Evolutionary conservation across 2,329 filamentous ascomycete genomes (phyloP).

Genomic region (Byssochlamys sp.): DNA sequence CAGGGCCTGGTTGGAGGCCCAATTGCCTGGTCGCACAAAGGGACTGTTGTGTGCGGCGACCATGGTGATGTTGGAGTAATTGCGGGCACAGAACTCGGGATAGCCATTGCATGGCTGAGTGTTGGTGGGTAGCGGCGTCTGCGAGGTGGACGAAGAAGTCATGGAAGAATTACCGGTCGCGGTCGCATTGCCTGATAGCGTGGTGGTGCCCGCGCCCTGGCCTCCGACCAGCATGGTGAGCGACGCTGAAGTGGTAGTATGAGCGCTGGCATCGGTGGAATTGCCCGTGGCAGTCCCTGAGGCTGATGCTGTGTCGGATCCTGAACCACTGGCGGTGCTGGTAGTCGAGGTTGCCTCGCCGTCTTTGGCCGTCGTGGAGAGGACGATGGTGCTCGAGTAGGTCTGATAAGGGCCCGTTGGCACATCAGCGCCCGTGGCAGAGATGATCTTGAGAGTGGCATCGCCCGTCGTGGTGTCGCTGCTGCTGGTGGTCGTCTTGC

Average conservation of each 20-base stretch:
- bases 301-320: slow-evolving; percentile 12
- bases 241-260: slow-evolving; percentile 27
- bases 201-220: slow-evolving; percentile 20
- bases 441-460: slow-evolving; percentile 14
- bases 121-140: slow-evolving; percentile 50
- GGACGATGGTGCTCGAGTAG: slow-evolving; percentile 25
- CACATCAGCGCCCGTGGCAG: slow-evolving; percentile 14
- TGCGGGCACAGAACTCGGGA: slow-evolving; percentile 63
- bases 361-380: slow-evolving; percentile 4
- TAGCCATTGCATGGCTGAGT: slow-evolving; percentile 73
- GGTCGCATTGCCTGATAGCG: slow-evolving; percentile 40
- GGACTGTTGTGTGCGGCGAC: slow-evolving; percentile 74
- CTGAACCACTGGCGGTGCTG: slow-evolving; percentile 12
- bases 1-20: slow-evolving; percentile 65
- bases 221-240: slow-evolving; percentile 32
- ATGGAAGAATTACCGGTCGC: slow-evolving; percentile 40
- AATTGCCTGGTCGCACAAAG: slow-evolving; percentile 60
- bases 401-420: slow-evolving; percentile 33
- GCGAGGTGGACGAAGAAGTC: slow-evolving; percentile 28
- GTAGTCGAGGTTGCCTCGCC: slow-evolving; percentile 14
- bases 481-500: too few species aligned
- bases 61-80: slow-evolving; percentile 72
- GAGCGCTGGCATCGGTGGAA: slow-evolving; percentile 14
- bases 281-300: slow-evolving; percentile 8
- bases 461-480: slow-evolving; percentile 11